Percentiles rank a stretch among this genome's conserved stretches.
These are phyloP conservation scores for Canavalia ensiformis DNA, from an alignment of 306 rosid genomes.

Conservation along the genomic window DNA sequence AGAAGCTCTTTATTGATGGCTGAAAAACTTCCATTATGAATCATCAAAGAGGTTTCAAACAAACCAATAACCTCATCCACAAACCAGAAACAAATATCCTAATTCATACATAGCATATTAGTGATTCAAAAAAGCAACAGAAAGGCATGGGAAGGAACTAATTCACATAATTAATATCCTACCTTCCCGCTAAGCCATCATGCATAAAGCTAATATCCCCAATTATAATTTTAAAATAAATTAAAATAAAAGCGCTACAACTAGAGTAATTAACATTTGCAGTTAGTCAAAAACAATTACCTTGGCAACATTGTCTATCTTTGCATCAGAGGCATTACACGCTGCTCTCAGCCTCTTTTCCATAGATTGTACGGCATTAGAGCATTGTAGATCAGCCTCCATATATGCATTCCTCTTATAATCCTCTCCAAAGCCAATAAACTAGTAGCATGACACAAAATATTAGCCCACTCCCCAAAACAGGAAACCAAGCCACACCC, in stretches of 20 bases:
- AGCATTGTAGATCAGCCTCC: conserved; percentile 84
- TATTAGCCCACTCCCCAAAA: not conserved
- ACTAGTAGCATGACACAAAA: conserved; percentile 17
- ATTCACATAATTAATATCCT: not conserved
- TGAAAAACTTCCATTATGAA: not conserved
- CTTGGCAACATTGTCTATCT: conserved; percentile 69
- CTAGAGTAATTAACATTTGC: not conserved
- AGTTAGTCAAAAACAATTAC: conserved; percentile 47
- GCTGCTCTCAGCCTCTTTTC: conserved; percentile 82
- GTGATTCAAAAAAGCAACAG: not conserved
- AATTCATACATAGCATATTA: not conserved
- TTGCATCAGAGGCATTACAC: conserved; percentile 80
- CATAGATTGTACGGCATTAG: conserved; percentile 80
- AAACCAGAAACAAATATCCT: conserved; percentile 6
- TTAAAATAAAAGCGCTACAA: not conserved
- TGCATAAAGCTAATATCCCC: conserved; percentile 9
- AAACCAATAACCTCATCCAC: not conserved
- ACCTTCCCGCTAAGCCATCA: conserved; percentile 11
- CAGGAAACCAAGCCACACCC: not conserved
- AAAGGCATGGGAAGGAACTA: not conserved
- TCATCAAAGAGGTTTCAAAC: not conserved
- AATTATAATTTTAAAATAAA: not conserved
- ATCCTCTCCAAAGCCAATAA: conserved; percentile 64
- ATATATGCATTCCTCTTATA: conserved; percentile 72
- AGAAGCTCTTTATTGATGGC: not conserved